Conservation (phyloP, 768 basidiomycete genomes). For the Ramaria rubella region DNA sequence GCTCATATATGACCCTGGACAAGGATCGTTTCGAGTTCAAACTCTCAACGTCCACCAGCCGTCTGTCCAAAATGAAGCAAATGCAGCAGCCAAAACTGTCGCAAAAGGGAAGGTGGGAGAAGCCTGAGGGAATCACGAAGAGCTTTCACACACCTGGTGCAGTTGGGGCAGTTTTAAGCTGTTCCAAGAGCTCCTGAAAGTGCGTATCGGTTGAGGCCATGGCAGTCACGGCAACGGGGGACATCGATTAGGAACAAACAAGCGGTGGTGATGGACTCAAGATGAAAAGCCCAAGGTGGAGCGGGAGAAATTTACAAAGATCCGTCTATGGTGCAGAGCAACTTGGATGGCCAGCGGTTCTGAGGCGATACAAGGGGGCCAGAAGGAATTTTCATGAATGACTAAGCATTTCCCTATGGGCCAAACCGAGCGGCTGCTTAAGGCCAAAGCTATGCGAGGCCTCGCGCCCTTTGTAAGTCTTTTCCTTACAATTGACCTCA, state of each 20-base stretch:
- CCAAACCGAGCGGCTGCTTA: too few species aligned
- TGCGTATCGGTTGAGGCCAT: neutral
- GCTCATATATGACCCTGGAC: neutral
- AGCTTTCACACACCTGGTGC: constrained; percentile 40
- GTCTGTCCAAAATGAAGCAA: neutral
- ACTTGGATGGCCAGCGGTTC: too few species aligned
- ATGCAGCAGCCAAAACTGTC: neutral
- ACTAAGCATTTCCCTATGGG: too few species aligned
- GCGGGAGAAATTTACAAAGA: too few species aligned
- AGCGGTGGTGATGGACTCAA: constrained; percentile 2
- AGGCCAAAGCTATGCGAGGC: too few species aligned
- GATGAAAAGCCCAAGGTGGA: too few species aligned
- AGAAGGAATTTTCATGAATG: too few species aligned
- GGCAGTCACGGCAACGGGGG: constrained; percentile 44
- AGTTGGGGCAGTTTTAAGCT: constrained; percentile 52
- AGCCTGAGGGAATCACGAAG: neutral
- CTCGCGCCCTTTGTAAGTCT: too few species aligned
- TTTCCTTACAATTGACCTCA: too few species aligned
- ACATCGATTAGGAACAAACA: constrained; percentile 32
- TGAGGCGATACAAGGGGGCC: too few species aligned
- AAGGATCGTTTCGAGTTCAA: neutral
- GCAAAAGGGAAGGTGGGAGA: neutral
- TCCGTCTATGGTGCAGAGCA: too few species aligned
- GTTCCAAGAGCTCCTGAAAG: constrained; percentile 28
- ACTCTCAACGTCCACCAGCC: neutral